Conservation (phyloP, 139 green algal species). For the Chlorella sp. region DNA sequence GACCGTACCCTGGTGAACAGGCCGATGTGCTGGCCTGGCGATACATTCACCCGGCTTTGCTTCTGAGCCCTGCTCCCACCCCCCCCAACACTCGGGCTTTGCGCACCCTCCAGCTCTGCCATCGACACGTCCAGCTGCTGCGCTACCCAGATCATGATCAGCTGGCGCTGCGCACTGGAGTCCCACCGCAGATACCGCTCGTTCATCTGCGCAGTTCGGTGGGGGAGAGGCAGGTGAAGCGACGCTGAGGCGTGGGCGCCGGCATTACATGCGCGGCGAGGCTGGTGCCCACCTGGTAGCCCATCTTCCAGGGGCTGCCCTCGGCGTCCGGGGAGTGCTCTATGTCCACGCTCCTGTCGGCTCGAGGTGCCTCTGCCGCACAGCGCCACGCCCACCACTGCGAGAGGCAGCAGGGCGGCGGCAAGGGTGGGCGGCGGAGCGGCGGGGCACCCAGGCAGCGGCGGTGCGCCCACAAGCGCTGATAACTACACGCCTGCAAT, state of each 20-base stretch:
- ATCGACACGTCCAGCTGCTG: conserved; percentile 9
- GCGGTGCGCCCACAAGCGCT: no score
- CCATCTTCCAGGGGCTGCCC: background rate
- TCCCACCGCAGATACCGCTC: conserved; percentile 59
- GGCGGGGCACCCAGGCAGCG: no score
- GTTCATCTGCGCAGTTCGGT: conserved; percentile 46
- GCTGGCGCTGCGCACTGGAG: conserved; percentile 41
- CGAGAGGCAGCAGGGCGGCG: no score
- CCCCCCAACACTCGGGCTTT: background rate
- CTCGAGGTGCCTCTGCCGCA: background rate
- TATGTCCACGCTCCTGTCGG: background rate
- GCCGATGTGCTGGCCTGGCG: no score
- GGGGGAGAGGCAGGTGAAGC: no score
- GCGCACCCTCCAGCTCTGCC: background rate
- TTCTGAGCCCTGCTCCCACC: background rate
- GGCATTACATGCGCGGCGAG: no score
- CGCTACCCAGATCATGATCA: conserved; percentile 51
- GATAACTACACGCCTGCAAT: no score
- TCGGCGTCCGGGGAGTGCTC: background rate
- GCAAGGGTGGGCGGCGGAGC: no score
- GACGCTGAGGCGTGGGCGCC: no score
- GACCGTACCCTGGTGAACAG: no score
- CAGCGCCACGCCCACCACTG: no score
- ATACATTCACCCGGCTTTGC: background rate
- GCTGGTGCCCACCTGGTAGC: no score